A percentile compares a stretch with the other conserved stretches of the same genome.
Conservation (phyloP, 1,139 yeast species). For the Nakaseomyces kungkrabaensis region DNA sequence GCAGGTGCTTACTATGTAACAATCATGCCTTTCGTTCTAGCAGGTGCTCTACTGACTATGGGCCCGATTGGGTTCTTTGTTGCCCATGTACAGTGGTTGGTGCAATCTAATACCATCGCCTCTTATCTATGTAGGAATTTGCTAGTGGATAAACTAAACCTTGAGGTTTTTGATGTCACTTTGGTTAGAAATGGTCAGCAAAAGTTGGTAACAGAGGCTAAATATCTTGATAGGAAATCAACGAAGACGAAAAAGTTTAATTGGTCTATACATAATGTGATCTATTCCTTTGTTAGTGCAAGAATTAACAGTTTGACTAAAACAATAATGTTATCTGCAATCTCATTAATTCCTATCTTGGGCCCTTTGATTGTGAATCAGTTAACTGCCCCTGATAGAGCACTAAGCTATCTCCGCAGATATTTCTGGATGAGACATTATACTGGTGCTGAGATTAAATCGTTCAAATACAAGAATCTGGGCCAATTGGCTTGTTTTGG, state of each 20-base stretch:
- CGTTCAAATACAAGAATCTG: constrained; percentile 17
- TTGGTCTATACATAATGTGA: constrained; percentile 3
- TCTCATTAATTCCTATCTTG: constrained; percentile 23
- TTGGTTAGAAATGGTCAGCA: constrained; percentile 15
- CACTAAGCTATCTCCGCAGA: constrained; percentile 16
- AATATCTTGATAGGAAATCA: constrained; percentile 7
- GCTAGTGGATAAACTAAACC: constrained; percentile 16
- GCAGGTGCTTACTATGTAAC: constrained; percentile 17
- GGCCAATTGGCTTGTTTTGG: constrained; percentile 27
- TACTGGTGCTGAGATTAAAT: constrained; percentile 8
- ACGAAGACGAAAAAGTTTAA: constrained; percentile 2
- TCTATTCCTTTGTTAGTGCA: constrained; percentile 7
- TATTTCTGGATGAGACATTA: constrained; percentile 13
- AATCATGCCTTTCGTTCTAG: constrained; percentile 18
- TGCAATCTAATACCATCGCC: constrained; percentile 22
- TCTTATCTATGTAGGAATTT: constrained; percentile 17
- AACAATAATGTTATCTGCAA: constrained; percentile 3
- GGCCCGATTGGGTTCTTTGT: constrained; percentile 25
- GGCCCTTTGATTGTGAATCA: constrained; percentile 24
- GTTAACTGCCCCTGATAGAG: constrained; percentile 20
- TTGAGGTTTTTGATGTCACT: constrained; percentile 22
- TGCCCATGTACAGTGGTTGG: constrained; percentile 21
- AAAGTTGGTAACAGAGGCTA: constrained; percentile 14
- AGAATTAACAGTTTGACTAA: constrained; percentile 1
- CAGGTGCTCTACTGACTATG: constrained; percentile 16